phyloP scores from a whole-genome alignment of 805 yeast species.

The Yarrowia yakushimensis region DNA sequence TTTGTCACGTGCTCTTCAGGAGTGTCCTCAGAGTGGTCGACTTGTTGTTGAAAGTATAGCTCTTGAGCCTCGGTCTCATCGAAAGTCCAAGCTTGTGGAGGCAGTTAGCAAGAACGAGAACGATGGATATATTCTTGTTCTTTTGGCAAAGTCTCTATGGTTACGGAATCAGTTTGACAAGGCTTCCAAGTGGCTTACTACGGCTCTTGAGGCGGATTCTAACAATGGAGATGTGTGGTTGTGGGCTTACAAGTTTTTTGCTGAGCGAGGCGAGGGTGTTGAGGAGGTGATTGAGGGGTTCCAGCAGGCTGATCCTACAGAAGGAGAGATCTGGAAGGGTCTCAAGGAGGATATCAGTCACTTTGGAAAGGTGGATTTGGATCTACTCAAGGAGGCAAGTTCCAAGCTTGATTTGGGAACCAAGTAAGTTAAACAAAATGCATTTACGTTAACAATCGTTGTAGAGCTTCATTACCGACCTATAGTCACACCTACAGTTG shows the following conservation, averaged over 20 bases:
- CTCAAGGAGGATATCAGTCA: background rate
- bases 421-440: too few relatives aligned
- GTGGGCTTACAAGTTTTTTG: conserved; percentile 50
- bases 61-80: conserved; percentile 45
- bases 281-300: conserved; percentile 41
- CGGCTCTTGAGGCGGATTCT: conserved; percentile 54
- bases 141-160: conserved; percentile 69
- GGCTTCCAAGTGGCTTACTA: conserved; percentile 70
- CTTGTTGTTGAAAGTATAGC: conserved; percentile 65
- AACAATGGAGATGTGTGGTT: conserved; percentile 77
- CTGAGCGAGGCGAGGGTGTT: conserved; percentile 41
- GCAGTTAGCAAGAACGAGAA: conserved; percentile 68
- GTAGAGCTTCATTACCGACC: too few relatives aligned
- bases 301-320: conserved; percentile 46
- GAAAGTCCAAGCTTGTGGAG: conserved; percentile 57
- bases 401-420: background rate
- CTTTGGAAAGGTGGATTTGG: background rate
- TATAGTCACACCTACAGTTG: too few relatives aligned
- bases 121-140: conserved; percentile 53
- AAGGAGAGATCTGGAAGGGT: background rate
- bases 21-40: conserved; percentile 53
- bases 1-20: conserved; percentile 55
- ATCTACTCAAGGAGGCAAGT: background rate
- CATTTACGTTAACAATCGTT: too few relatives aligned
- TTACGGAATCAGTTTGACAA: conserved; percentile 46